Evolutionary conservation across 2,329 filamentous ascomycete species (phyloP).

Genomic region (Claviceps pazoutovae): DNA sequence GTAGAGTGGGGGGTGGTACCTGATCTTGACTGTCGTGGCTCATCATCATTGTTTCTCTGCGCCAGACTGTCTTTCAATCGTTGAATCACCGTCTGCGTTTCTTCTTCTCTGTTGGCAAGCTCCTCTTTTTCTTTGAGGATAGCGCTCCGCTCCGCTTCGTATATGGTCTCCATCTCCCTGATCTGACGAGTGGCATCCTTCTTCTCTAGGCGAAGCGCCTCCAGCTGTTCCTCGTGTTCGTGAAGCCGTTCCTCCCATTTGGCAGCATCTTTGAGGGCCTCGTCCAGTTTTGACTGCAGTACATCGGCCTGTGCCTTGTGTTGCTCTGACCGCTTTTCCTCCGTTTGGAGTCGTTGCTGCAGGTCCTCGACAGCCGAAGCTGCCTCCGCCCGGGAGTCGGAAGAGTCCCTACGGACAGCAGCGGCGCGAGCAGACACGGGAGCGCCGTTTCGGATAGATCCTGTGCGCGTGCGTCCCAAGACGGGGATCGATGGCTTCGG

Average conservation of each 20-base stretch:
- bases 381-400: constrained; percentile 67
- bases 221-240: constrained; percentile 72
- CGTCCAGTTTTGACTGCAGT: constrained; percentile 73
- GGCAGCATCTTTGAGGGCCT: constrained; percentile 67
- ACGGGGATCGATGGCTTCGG: constrained; percentile 30
- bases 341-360: constrained; percentile 66
- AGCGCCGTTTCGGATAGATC: constrained; percentile 50
- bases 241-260: constrained; percentile 80
- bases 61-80: constrained; percentile 79
- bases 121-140: constrained; percentile 90
- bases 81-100: constrained; percentile 82
- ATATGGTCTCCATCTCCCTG: constrained; percentile 82
- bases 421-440: constrained; percentile 62
- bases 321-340: constrained; percentile 64
- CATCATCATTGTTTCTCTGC: constrained; percentile 52
- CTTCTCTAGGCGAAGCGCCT: constrained; percentile 71
- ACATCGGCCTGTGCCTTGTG: constrained; percentile 75
- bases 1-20: constrained; percentile 27
- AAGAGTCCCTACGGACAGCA: constrained; percentile 44
- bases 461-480: constrained; percentile 35
- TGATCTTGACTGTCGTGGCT: constrained; percentile 43
- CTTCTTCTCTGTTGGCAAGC: constrained; percentile 68
- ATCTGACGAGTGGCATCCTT: constrained; percentile 70
- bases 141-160: constrained; percentile 77
- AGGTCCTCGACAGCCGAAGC: constrained; percentile 70